Conservation (phyloP, 2,329 filamentous ascomycete species). For the Monosporascus sp. region DNA sequence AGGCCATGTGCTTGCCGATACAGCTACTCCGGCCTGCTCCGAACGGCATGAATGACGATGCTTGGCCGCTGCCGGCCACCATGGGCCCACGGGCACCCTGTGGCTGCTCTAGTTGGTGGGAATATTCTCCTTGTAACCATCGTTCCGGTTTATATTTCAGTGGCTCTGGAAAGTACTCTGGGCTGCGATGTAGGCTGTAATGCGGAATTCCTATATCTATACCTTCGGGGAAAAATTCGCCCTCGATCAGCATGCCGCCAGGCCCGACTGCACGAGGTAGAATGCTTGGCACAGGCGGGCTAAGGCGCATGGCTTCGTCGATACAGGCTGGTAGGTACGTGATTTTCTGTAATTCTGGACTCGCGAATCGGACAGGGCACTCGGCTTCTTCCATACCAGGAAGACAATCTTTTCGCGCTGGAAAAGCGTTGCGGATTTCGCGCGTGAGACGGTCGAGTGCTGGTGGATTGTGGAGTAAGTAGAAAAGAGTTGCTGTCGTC, state of each 20-base stretch:
- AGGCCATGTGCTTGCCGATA: not conserved
- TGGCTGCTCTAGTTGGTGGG: no score
- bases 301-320: conserved; percentile 11
- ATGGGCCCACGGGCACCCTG: not conserved
- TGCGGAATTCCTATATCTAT: conserved; percentile 3
- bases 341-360: conserved; percentile 1
- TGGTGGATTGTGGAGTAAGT: not conserved
- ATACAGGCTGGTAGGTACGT: conserved; percentile 12
- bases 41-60: not conserved
- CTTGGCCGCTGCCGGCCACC: not conserved
- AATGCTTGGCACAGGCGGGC: conserved; percentile 3
- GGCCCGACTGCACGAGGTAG: conserved; percentile 5
- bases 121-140: not conserved
- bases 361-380: not conserved
- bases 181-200: conserved; percentile 5
- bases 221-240: conserved; percentile 4
- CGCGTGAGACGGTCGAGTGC: not conserved
- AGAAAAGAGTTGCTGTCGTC: not conserved
- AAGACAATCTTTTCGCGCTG: not conserved
- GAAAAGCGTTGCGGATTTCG: not conserved
- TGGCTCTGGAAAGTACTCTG: conserved; percentile 3
- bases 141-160: conserved; percentile 9
- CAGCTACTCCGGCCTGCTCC: not conserved
- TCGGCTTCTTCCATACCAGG: not conserved
- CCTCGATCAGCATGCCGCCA: conserved; percentile 2